A percentile compares a stretch with the other conserved stretches of the same genome.
Conservation (phyloP, 2,329 filamentous ascomycete species). For the Thielaviopsis cerberus region DNA sequence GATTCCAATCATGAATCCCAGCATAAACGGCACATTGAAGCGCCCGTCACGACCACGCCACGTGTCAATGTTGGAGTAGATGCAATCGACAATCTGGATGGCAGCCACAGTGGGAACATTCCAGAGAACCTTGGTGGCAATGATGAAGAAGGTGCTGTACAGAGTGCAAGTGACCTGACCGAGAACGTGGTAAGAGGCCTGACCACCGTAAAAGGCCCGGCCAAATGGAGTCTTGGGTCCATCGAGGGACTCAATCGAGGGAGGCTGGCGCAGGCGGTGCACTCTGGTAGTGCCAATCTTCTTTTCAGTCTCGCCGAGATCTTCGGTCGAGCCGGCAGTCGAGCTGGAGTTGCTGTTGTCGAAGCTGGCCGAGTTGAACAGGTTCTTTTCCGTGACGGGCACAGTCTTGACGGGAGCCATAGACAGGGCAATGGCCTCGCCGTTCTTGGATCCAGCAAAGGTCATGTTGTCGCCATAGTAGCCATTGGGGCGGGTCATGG, state of each 20-base stretch:
- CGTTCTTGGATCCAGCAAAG: constrained; percentile 33
- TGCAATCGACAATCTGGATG: constrained; percentile 26
- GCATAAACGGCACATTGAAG: constrained; percentile 22
- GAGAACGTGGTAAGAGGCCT: constrained; percentile 32
- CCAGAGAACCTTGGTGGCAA: constrained; percentile 32
- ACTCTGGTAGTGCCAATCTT: not conserved
- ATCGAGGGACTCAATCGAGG: constrained; percentile 8
- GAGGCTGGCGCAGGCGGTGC: not conserved
- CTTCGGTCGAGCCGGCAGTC: not conserved
- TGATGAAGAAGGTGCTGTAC: constrained; percentile 28
- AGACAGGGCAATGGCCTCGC: constrained; percentile 27
- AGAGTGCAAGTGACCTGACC: constrained; percentile 28
- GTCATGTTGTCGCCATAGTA: constrained; percentile 27
- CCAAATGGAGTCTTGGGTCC: constrained; percentile 26
- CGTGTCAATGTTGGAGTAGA: constrained; percentile 16
- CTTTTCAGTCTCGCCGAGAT: constrained; percentile 2
- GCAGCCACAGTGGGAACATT: constrained; percentile 29
- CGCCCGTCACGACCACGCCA: constrained; percentile 12
- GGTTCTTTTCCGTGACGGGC: not conserved
- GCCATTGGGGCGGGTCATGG: constrained; percentile 28
- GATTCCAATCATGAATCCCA: constrained; percentile 21
- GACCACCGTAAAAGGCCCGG: constrained; percentile 33
- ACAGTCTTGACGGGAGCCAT: not conserved
- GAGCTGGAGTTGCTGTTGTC: not conserved
- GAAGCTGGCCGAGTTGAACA: not conserved